Evolutionary conservation across 768 basidiomycete genomes (phyloP).

Genomic region (Xanthoconium purpureum): DNA sequence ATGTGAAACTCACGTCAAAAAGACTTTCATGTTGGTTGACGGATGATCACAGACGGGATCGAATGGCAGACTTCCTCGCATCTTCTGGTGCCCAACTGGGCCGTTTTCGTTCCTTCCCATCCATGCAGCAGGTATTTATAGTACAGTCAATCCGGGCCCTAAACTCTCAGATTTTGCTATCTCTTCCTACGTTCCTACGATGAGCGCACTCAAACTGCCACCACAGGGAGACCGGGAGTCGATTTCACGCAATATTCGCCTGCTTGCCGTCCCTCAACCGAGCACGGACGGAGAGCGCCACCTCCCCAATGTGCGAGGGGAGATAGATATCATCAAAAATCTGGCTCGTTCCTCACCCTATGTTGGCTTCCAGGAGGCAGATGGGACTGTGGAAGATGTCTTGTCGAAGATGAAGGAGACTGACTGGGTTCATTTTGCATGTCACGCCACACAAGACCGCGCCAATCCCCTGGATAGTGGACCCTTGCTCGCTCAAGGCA

Average conservation of each 20-base stretch:
- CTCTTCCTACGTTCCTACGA: not conserved
- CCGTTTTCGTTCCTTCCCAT: not conserved
- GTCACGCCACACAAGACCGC: not conserved
- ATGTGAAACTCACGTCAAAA: not conserved
- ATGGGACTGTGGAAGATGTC: not conserved
- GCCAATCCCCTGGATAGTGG: not conserved
- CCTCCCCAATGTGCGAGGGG: not conserved
- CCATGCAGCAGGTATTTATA: not conserved
- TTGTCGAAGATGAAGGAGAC: not conserved
- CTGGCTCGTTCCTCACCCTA: not conserved
- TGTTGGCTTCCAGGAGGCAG: not conserved
- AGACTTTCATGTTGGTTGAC: not conserved
- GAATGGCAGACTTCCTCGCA: not conserved
- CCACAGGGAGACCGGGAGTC: not conserved
- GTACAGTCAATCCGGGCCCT: not conserved
- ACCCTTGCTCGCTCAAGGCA: not conserved
- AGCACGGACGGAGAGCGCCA: not conserved
- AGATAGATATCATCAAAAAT: not conserved
- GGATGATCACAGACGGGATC: not conserved
- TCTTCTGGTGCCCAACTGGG: not conserved
- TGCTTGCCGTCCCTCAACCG: not conserved
- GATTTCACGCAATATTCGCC: not conserved
- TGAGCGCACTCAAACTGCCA: not conserved
- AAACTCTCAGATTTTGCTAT: not conserved
- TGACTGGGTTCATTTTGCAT: not conserved